Percentiles rank a stretch among this genome's conserved stretches.
These are phyloP conservation scores for Leccinum solheimii DNA, from an alignment of 1,284 basidiomycete species.

Conservation along the genomic window DNA sequence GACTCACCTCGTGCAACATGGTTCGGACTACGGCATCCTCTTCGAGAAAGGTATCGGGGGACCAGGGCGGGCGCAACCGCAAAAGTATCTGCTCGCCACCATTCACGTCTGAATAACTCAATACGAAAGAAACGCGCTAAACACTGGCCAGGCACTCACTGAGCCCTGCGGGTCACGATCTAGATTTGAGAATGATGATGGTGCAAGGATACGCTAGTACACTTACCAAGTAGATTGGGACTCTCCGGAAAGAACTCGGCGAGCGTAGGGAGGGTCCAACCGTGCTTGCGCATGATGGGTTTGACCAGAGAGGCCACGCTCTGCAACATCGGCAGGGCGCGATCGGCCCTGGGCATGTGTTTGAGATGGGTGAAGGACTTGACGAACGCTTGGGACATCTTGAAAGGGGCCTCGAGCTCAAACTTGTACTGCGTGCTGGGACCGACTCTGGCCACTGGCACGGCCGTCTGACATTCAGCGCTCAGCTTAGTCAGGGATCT, in stretches of 20 bases:
- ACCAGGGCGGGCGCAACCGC: conserved; percentile 68
- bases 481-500: no score
- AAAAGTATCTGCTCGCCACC: conserved; percentile 78
- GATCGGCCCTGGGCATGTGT: conserved; percentile 57
- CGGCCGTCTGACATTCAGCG: no score
- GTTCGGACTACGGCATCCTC: conserved; percentile 72
- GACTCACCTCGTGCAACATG: conserved; percentile 82
- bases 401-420: background rate
- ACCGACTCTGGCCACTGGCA: background rate
- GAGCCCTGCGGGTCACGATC: conserved; percentile 25
- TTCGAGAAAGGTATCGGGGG: conserved; percentile 73
- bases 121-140: background rate
- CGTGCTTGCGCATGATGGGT: conserved; percentile 84
- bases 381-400: conserved; percentile 53
- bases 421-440: background rate
- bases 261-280: conserved; percentile 79
- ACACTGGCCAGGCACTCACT: conserved; percentile 27
- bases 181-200: conserved; percentile 8
- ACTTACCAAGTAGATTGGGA: conserved; percentile 70
- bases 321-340: conserved; percentile 66
- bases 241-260: conserved; percentile 84
- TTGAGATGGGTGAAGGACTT: conserved; percentile 69
- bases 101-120: conserved; percentile 61
- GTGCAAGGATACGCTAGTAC: background rate
- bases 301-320: conserved; percentile 80